Evolutionary conservation across 352 stramenopile genomes (phyloP).

Genomic region (Blastocystis hominis): DNA sequence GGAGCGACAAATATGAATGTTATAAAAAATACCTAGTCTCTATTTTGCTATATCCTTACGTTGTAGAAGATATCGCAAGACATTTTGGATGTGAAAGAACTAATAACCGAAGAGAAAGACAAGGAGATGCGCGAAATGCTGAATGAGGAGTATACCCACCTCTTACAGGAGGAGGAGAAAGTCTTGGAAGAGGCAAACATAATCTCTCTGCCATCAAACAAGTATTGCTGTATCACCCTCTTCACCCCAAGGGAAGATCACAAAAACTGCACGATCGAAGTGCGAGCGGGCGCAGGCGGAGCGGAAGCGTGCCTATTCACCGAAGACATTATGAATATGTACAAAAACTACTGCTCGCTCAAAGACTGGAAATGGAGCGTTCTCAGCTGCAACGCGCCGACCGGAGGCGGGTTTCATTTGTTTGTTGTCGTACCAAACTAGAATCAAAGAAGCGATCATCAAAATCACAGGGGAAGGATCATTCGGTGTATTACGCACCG

Average conservation of each 20-base stretch:
- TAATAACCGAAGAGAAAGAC: constrained; percentile 62
- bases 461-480: constrained; percentile 71
- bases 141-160: constrained; percentile 73
- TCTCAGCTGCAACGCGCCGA: constrained; percentile 73
- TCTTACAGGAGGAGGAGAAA: constrained; percentile 71
- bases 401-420: constrained; percentile 68
- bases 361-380: constrained; percentile 81
- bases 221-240: not conserved
- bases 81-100: constrained; percentile 71
- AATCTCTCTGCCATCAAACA: constrained; percentile 53
- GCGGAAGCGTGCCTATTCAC: constrained; percentile 91
- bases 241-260: constrained; percentile 71
- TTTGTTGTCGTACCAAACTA: not conserved
- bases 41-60: too few relatives aligned
- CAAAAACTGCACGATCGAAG: constrained; percentile 91
- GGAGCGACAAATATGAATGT: constrained; percentile 30
- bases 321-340: constrained; percentile 81
- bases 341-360: constrained; percentile 72
- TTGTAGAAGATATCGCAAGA: constrained; percentile 69
- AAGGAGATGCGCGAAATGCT: constrained; percentile 78
- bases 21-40: constrained; percentile 30
- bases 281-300: constrained; percentile 84
- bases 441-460: constrained; percentile 61
- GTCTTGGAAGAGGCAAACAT: constrained; percentile 64
- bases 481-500: constrained; percentile 93